Evolutionary conservation across 768 basidiomycete genomes (phyloP), one percentile per base, ranked within the genome.

Genomic region (Xerocomellus amylosporus): DNA sequence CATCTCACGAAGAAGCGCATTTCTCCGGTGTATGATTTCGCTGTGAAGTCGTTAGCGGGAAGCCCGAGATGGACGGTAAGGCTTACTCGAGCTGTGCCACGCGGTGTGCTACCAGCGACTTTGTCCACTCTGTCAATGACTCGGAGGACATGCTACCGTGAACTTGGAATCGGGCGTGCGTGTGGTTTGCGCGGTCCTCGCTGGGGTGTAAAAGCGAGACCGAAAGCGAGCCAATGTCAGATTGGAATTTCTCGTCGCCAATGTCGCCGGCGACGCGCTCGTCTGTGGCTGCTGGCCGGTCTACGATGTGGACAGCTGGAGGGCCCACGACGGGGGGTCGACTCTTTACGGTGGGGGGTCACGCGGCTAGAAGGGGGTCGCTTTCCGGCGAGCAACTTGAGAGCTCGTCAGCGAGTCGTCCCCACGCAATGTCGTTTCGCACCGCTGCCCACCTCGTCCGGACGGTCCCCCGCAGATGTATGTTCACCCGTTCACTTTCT

Each of bases 1-100:
- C 82, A 91, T 84, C 68, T 90, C 81, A 40, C 78, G 77, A 66
- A 91, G 78, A 46, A 90, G 78, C 49, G 75, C 83, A 84, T 87
- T 86, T 68, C 88, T 77, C 60, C 82, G 83, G 44, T 77, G 71
- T 41, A 82, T 71, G 58, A 91, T 84, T 59, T 75, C 77, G 66
- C 88, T 91, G 58, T 19, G 56, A 48, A 36, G 22, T 24, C 9
- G 34, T 58, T 4, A 39, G 46, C 19, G 8, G 24, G 22, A 19
- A 13, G 10, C 41, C 9, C 13, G 37, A 45, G 47, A 55, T 17
- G 33, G 22, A 46, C 13, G 26, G 28, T 7, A 9, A 13, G 42
- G 44, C 71, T 59, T 48, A 74, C 72, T 66, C 58, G 58, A 74
- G 68, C 22, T 72, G 66, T 20, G 61, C 65, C 50, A 67, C 63